Conservation (phyloP, 2,329 filamentous ascomycete genomes). For the Exophiala viscosa region DNA sequence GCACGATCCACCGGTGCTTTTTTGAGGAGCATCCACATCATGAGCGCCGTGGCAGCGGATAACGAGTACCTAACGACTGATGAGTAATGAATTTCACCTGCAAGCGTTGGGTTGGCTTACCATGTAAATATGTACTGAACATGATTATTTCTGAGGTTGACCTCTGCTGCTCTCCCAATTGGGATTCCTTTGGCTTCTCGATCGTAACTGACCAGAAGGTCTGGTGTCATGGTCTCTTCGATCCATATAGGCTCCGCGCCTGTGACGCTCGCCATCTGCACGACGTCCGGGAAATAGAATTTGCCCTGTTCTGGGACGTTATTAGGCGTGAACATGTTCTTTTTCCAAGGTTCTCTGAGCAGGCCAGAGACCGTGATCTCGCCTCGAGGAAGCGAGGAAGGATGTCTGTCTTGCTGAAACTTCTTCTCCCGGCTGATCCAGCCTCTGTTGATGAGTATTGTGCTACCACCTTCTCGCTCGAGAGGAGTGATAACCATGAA, state of each 20-base stretch:
- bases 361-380: constrained; percentile 79
- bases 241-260: constrained; percentile 90
- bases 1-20: constrained; percentile 73
- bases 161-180: constrained; percentile 80
- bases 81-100: constrained; percentile 18
- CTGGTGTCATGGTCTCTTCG: constrained; percentile 88
- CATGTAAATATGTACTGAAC: constrained; percentile 98
- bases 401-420: constrained; percentile 57
- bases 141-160: constrained; percentile 94
- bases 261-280: constrained; percentile 79
- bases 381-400: constrained; percentile 63
- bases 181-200: constrained; percentile 78
- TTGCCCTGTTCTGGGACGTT: constrained; percentile 78
- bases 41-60: constrained; percentile 78
- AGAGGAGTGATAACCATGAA: constrained; percentile 90
- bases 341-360: constrained; percentile 86
- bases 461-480: constrained; percentile 63
- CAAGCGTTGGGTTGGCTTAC: constrained; percentile 52
- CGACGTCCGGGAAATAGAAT: constrained; percentile 93
- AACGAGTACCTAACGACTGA: constrained; percentile 70
- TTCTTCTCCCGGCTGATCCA: constrained; percentile 81
- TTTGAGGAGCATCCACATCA: constrained; percentile 93
- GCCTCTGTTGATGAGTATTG: constrained; percentile 81
- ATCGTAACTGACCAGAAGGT: constrained; percentile 71
- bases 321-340: constrained; percentile 94